Base-by-base conservation (phyloP, 768 basidiomycete genomes). In the Boletus reticulatus region DNA sequence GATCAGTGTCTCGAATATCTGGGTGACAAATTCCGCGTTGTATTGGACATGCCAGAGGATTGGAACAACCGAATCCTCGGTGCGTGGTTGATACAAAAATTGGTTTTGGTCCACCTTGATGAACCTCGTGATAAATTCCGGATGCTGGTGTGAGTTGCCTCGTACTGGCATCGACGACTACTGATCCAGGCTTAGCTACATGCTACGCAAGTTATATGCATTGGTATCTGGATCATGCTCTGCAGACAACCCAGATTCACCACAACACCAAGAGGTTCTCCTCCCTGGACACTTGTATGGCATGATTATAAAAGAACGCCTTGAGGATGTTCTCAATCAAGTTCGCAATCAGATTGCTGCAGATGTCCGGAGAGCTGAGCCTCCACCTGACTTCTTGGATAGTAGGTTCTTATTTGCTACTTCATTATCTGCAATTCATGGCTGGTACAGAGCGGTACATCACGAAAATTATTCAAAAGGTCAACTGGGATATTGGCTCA, bases 301-400 rank as follows among this genome's bases (percentile, higher is more conserved):
- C 47, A 98, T 96, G 92, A 97, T 98, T 66, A 90, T 99, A 77
- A 98, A 97, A 74, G 97, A 99, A 72, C 85, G 92, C 57, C 80
- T 98, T 56, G 96, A 98, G 62, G 97, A 98, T 70, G 85, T 85
- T 22, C 73, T 98, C 48, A 88, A 82, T 61, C 80, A 81, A 62
- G 82, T 91, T 66, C 82, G 89, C 49, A 76, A 74, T 53, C 87
- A 82, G 60, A 87, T 98, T 58, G 72, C 74, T 13, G 71, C 77
- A 44, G 95, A 98, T 67, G 80, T 95, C 17, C 78, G 89, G 58
- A 87, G 85, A 64, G 82, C 83, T n/a, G 83, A 84, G 36, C 75
- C 81, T 34, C 77, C 76, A n/a, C 86, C 92, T 4, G 93, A 98
- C 70, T 94, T 98, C 73, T 79, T 85, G 60, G 90, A 97, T 67